Base-by-base conservation (phyloP, 768 basidiomycete species). In the Sutorius australiensis region DNA sequence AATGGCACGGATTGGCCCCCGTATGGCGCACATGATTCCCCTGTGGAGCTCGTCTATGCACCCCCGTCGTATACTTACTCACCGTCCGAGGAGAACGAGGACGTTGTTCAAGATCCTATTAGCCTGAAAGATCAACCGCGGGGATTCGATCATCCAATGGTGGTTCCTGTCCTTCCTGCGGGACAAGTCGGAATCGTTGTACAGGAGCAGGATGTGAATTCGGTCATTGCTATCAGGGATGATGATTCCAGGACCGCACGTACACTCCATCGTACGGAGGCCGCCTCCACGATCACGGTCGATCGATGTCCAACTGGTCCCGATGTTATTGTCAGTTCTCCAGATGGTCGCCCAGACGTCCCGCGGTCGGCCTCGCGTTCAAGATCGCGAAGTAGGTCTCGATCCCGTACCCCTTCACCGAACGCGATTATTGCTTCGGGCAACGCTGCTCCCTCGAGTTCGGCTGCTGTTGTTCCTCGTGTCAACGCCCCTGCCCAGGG, bases 31-130 rank as follows among this genome's bases (percentile, higher is more conserved):
- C 76, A 74, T 39, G 74, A 75, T 48, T 76, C 79, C 0, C 80
- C 82, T 1, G 83, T 87, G 36, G 85, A 87, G 55, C 75, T 89
- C 57, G 87, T 89, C 21, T 89, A 87, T 62, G 83, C 84, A 14
- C 87, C 87, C 1, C 72, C 76, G n/a, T 62, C 67, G 5, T 75
- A 73, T 54, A 14, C 58, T 28, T 63, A 60, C 50, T 56, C 64
- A 2, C 16, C 61, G 17, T 17, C 38, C 1, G 61, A 59, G 10
- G 60, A 58, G 41, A 43, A 40, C 28, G 69, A 64, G 32, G 55
- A 56, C 27, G 59, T 55, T 9, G 58, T 54, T 54, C 43, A 56
- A 16, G 60, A 65, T 31, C 66, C 63, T 31, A 27, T 52, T 34
- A 48, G 49, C 33, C 40, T 54, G 16, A 38, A 32, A n/a, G 43